Evolutionary conservation across 228 moss, liverwort and hornwort genomes (phyloP), one percentile per base, ranked within the genome.

Genomic region (Sphagnum fallax): DNA sequence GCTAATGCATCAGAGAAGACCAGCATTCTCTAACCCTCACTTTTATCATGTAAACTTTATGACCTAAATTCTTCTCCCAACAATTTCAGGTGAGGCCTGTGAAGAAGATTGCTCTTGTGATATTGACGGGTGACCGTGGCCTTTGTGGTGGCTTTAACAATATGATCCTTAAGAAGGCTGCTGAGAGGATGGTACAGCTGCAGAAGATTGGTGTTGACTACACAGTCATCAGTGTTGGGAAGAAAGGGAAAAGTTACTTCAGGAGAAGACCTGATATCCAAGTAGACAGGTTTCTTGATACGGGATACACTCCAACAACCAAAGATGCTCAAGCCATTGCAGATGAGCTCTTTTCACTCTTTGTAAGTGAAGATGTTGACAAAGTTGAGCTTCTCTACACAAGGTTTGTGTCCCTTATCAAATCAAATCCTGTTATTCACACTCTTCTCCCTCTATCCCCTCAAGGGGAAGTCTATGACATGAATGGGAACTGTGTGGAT

Each of bases 301-400:
- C 15, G 1, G 63, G 63, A 64, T 16, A 64, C 16, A 16, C 11
- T 64, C 63, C 63, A 15, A 64, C 63, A 9, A 9, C 63, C 63
- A 64, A 11, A 47, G 63, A 64, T 15, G 63, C 63, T 9, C 63
- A 64, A 9, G 63, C 16, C 16, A 64, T 64, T 16, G 63, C 63
- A 9, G 63, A 60, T 15, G 15, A 60, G 59, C 59, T 60, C 15
- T 60, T 60, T 60, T 60, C 59, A 11, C 59, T 60, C 59, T 60
- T 60, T 15, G 59, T 60, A 60, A 60, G 59, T 60, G 59, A 60
- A 60, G 59, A 60, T 60, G 59, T 60, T 60, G 59, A 60, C 68
- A 84, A 84, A 80, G 84, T 84, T 52, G 84, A 84, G 80, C 18
- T 84, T 12, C 80, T 84, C 6, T 84, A 84, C 72, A 84, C 84